Evolutionary conservation across 1,284 basidiomycete species (phyloP).

Genomic region (Leccinum griseonigrum): DNA sequence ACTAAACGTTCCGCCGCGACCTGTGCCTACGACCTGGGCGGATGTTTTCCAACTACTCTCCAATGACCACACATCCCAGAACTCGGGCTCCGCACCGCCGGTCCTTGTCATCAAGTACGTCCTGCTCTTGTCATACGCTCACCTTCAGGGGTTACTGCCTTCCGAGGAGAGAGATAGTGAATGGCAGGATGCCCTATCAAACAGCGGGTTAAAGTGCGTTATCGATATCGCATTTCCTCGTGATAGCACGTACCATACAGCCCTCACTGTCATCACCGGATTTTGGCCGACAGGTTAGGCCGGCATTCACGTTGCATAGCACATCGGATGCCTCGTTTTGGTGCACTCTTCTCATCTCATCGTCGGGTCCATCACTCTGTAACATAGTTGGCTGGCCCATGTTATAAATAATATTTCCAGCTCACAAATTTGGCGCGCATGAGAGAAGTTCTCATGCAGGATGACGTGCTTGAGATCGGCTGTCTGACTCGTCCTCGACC

Average conservation of each 20-base stretch:
- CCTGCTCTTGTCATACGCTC: conserved; percentile 46
- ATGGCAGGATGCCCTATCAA: conserved; percentile 37
- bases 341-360: background rate
- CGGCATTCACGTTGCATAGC: background rate
- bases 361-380: background rate
- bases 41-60: conserved; percentile 21
- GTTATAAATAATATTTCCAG: background rate
- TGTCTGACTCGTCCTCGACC: conserved; percentile 33
- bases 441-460: background rate
- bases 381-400: background rate
- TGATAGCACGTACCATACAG: conserved; percentile 21
- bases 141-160: conserved; percentile 38
- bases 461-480: conserved; percentile 5
- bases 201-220: conserved; percentile 18
- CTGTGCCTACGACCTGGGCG: conserved; percentile 13
- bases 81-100: conserved; percentile 23
- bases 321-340: background rate
- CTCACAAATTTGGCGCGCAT: background rate
- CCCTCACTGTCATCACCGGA: conserved; percentile 17
- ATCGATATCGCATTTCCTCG: conserved; percentile 21
- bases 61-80: conserved; percentile 27
- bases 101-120: conserved; percentile 41
- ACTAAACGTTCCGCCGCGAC: conserved; percentile 16
- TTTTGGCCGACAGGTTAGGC: conserved; percentile 16
- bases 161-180: conserved; percentile 38